These are phyloP conservation scores for Heliocybe sulcata DNA, from an alignment of 1,284 basidiomycete genomes.

Conservation along the genomic window DNA sequence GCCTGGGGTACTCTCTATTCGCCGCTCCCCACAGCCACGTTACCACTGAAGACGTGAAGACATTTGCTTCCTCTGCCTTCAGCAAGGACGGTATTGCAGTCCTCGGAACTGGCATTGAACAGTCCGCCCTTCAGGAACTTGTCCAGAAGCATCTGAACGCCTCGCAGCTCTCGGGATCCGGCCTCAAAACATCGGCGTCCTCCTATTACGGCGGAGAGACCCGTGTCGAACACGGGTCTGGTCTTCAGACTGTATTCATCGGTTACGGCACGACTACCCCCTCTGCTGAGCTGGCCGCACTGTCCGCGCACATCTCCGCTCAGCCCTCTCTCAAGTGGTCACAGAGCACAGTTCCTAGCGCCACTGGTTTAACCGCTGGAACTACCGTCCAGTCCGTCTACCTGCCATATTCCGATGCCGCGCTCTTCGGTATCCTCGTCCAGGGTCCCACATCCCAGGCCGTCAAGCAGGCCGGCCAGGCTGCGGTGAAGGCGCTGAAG, in stretches of 20 bases:
- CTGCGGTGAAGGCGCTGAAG: slow-evolving; percentile 65
- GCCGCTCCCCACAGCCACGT: slow-evolving; percentile 64
- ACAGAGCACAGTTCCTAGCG: slow-evolving; percentile 61
- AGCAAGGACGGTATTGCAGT: slow-evolving; percentile 76
- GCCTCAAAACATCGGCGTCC: slow-evolving; percentile 31
- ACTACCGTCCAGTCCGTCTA: slow-evolving; percentile 66
- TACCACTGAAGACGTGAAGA: slow-evolving; percentile 62
- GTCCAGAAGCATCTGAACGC: slow-evolving; percentile 64
- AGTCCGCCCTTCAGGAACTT: slow-evolving; percentile 60
- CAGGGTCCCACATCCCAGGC: slow-evolving; percentile 50
- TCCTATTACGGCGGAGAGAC: slow-evolving; percentile 85
- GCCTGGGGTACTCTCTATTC: slow-evolving; percentile 86
- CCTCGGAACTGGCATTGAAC: slow-evolving; percentile 80
- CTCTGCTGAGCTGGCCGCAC: slow-evolving; percentile 65
- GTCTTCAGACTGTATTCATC: slow-evolving; percentile 73
- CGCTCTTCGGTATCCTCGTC: slow-evolving; percentile 77
- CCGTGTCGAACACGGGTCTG: slow-evolving; percentile 55
- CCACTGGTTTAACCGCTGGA: slow-evolving; percentile 42
- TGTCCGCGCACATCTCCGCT: slow-evolving; percentile 73
- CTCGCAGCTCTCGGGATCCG: slow-evolving; percentile 29
- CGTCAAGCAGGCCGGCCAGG: slow-evolving; percentile 61
- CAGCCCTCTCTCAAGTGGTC: slow-evolving; percentile 81
- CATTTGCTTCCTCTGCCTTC: slow-evolving; percentile 69
- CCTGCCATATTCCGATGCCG: slow-evolving; percentile 85
- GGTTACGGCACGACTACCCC: slow-evolving; percentile 70